Evolutionary conservation across 306 rosid genomes (phyloP), one percentile per base, ranked within the genome.

Genomic region (Prunus fruticosa): DNA sequence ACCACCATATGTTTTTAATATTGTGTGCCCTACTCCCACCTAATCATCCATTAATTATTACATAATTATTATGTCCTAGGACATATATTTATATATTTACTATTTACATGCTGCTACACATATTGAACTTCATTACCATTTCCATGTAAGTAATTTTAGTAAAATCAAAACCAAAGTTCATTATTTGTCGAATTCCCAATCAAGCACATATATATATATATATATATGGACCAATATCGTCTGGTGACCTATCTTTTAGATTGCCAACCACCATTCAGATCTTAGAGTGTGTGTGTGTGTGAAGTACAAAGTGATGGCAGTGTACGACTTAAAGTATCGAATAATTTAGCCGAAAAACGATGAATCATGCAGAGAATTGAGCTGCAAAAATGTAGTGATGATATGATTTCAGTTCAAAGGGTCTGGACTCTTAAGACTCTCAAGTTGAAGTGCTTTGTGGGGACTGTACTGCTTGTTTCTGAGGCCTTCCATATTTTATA

Each of bases 1-100:
- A 38, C 13, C 60, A 22, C 87, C 90, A 84, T 76, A 68, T 78
- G 76, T 85, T 79, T 32, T 49, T 56, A 11, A 20, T 56, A 20
- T 56, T 11, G 62, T 56, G 28, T 56, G 12, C 62, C 60, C 62
- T 20, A 56, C 28, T 56, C 62, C 62, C 20, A 56, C 27, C 15
- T 56, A 20, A 56, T 56, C 62, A 56, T 13, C 62, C 62, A 56
- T 10, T 56, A n/a, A 20, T 56, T 25, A 9, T 56, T 56, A 56
- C 15, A 56, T 20, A 56, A 51, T 51, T 52, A 52, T 2, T 52
- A 52, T 7, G 57, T 52, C 56, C 22, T 6, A 52, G 57, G 7
- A 50, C n/a, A 50, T 13, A 50, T 50, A 5, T 50, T 13, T 50
- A 50, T 1, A 4, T 50, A 50, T 5, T 14, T 50, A 15, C 56